Evolutionary conservation across 2,329 filamentous ascomycete genomes (phyloP).

Genomic region (Rutstroemia sp.): DNA sequence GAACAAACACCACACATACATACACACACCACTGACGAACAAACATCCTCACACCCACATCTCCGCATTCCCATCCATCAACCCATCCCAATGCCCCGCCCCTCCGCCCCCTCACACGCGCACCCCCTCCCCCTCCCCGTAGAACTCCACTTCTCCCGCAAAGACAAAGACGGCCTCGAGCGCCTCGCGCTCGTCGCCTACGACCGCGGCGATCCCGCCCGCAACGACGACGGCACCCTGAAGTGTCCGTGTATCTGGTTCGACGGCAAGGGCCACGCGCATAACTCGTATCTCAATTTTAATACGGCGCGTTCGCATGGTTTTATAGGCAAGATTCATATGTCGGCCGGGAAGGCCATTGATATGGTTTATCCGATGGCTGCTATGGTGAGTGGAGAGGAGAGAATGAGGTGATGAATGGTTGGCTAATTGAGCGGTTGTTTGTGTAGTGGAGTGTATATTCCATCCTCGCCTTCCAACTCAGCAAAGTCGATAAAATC

Average conservation of each 20-base stretch:
- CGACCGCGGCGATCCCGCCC: not conserved
- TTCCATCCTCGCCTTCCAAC: not conserved
- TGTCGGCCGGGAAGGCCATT: not conserved
- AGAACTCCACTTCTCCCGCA: not conserved
- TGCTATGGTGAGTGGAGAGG: not conserved
- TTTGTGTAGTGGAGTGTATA: not conserved
- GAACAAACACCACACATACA: no score
- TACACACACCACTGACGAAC: not conserved
- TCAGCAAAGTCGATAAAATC: not conserved
- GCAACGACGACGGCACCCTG: not conserved
- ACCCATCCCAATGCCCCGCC: not conserved
- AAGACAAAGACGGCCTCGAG: not conserved
- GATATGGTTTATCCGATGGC: not conserved
- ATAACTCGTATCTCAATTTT: not conserved
- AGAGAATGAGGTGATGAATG: no score
- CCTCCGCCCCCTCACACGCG: not conserved
- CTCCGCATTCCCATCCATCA: not conserved
- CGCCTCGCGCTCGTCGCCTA: not conserved
- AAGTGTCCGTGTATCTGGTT: not conserved
- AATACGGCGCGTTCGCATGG: not conserved
- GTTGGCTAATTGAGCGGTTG: no score
- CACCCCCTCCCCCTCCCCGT: not conserved
- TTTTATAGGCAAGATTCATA: not conserved
- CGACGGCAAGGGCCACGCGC: not conserved
- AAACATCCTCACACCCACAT: not conserved